phyloP scores from a whole-genome alignment of 164 flowering plant species.

The Stephania cephalantha region DNA sequence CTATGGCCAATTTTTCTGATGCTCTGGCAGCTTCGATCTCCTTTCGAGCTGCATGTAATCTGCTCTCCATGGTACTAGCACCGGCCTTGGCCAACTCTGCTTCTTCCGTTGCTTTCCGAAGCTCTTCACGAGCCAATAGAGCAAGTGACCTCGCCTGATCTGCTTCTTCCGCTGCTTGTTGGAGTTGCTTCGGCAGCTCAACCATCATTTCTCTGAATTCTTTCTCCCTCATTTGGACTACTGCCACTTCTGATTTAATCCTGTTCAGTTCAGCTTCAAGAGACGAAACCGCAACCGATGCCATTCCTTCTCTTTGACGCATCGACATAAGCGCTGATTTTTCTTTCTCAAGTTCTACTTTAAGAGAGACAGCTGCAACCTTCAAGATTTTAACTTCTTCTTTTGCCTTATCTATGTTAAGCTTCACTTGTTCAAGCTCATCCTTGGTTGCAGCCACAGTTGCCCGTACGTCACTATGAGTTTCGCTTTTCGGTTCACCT shows the following conservation, averaged over 20 bases:
- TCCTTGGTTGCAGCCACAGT: conserved; percentile 52
- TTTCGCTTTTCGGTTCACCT: conserved; percentile 30
- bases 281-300: conserved; percentile 67
- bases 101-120: conserved; percentile 63
- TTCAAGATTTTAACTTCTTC: conserved; percentile 57
- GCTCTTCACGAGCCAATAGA: conserved; percentile 49
- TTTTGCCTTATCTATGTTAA: conserved; percentile 63
- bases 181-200: conserved; percentile 71
- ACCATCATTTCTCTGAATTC: conserved; percentile 68
- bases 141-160: conserved; percentile 59
- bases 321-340: conserved; percentile 52
- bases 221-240: conserved; percentile 58
- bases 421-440: conserved; percentile 79
- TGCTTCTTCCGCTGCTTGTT: conserved; percentile 66
- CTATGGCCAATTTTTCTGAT: conserved; percentile 70
- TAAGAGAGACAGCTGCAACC: conserved; percentile 62
- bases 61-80: conserved; percentile 55
- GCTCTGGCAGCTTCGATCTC: conserved; percentile 92
- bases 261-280: conserved; percentile 73
- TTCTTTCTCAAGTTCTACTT: conserved; percentile 63
- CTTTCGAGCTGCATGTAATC: conserved; percentile 63
- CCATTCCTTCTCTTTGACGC: conserved; percentile 85
- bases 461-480: conserved; percentile 42
- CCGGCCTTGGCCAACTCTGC: conserved; percentile 76
- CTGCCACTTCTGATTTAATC: conserved; percentile 47